These are phyloP conservation scores for Saccharomycopsis hybrid DNA, from an alignment of 1,139 yeast species.

Conservation along the genomic window DNA sequence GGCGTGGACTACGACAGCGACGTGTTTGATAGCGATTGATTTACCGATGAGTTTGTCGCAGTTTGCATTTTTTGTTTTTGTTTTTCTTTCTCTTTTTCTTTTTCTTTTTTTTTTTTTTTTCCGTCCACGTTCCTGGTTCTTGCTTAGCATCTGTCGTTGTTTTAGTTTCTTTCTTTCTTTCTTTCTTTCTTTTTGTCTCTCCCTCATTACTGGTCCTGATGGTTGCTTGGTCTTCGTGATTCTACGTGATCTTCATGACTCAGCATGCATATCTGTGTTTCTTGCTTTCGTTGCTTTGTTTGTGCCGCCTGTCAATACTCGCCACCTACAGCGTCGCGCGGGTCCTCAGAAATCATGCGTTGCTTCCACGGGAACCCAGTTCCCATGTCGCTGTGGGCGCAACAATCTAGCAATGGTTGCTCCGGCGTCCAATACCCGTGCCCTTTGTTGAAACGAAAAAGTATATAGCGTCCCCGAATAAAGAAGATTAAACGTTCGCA, in stretches of 20 bases:
- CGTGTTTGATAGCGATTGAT: conserved; percentile 1
- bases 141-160: not conserved
- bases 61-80: not conserved
- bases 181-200: not conserved
- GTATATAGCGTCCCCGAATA: too few relatives aligned
- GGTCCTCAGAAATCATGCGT: not conserved
- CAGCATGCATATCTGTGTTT: not conserved
- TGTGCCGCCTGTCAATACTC: not conserved
- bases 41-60: too few relatives aligned
- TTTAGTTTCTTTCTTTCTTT: not conserved
- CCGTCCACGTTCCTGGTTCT: not conserved
- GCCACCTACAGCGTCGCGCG: not conserved
- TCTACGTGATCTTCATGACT: not conserved
- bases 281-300: not conserved
- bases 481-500: too few relatives aligned
- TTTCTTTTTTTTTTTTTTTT: not conserved
- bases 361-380: not conserved
- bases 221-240: not conserved
- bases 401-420: not conserved
- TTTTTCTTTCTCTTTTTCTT: not conserved
- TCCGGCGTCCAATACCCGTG: too few relatives aligned
- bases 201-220: not conserved
- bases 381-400: not conserved
- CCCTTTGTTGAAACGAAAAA: too few relatives aligned
- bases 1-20: not conserved